Evolutionary conservation across 108 stramenopile species (phyloP), one percentile per base, ranked within the genome.

Genomic region (Cylindrotheca closterium): DNA sequence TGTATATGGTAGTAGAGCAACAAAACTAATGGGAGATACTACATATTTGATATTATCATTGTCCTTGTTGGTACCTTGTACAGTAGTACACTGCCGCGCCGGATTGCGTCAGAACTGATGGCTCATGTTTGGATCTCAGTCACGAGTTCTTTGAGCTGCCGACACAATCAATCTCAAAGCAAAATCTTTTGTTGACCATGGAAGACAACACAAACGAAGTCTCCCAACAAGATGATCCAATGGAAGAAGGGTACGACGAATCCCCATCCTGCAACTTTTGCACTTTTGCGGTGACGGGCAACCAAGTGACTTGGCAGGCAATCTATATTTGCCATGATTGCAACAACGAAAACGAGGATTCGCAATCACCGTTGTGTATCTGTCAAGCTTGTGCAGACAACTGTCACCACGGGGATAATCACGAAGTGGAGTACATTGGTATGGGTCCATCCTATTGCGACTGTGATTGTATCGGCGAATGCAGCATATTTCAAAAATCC

Each of bases 371-470:
- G 18, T 60, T 74, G 12, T 85, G 86, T 51, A 66, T 91, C 7
- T 91, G 89, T 52, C 73, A 87, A 73, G 79, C 73, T n/a, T 91
- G 89, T 59, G 89, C 89, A 1, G 70, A 79, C 24, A 31, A 32
- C 7, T 91, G 86, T 49, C 89, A 87, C 50, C 62, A 54, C 22
- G 68, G 68, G 3, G 46, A 60, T 54, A 50, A 61, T 29, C 60
- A 60, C 30, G 85, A 91, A 47, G 71, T 87, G 3, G 67, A 76
- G 22, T 81, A 74, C 57, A 65, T 85, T 5, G 90, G 83, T 1
- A 66, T 79, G 55, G 91, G 87, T 25, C 87, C 85, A 2, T 74
- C 60, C 25, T 87, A 84, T 47, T 92, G 91, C 60, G 91, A 92
- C 65, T 92, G 91, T 73, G 32, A 51, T 15, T 57, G 51, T 47